These are phyloP conservation scores for Nemania sp. DNA, from an alignment of 2,329 filamentous ascomycete species.

Conservation along the genomic window DNA sequence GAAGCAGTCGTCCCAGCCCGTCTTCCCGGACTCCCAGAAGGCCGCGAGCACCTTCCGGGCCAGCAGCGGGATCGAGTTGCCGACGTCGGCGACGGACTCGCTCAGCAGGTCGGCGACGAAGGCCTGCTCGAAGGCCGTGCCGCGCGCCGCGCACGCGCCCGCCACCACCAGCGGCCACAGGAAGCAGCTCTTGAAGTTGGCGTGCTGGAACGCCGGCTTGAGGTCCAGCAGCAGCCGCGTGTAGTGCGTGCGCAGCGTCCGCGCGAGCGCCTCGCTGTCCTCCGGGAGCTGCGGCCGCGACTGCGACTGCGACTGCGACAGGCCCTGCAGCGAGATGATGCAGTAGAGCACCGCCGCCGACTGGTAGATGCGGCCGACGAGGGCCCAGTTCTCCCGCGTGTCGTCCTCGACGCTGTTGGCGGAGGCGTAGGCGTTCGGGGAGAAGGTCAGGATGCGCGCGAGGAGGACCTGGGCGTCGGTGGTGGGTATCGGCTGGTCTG, in stretches of 20 bases:
- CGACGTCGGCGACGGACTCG: constrained; percentile 32
- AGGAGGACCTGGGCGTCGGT: constrained; percentile 32
- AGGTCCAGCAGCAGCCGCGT: constrained; percentile 34
- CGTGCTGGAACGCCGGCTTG: constrained; percentile 25
- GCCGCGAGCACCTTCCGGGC: constrained; percentile 35
- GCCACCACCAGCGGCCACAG: constrained; percentile 44
- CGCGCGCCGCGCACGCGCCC: constrained; percentile 37
- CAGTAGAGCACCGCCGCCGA: constrained; percentile 38
- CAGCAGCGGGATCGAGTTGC: constrained; percentile 36
- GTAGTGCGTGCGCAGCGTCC: constrained; percentile 17
- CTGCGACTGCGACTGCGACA: constrained; percentile 10
- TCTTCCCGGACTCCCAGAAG: constrained; percentile 42
- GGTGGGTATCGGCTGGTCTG: neutral
- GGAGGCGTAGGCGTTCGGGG: constrained; percentile 35
- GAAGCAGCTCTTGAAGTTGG: constrained; percentile 32
- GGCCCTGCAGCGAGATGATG: constrained; percentile 38
- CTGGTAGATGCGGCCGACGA: constrained; percentile 41
- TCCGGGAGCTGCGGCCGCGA: no score
- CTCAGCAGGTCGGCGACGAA: constrained; percentile 37
- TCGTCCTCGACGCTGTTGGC: constrained; percentile 20
- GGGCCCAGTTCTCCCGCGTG: constrained; percentile 34
- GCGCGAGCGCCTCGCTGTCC: constrained; percentile 7
- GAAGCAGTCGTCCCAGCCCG: constrained; percentile 45
- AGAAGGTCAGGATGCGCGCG: constrained; percentile 36
- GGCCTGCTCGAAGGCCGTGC: constrained; percentile 29